phyloP scores from a whole-genome alignment of 2,329 filamentous ascomycete species.

The Ceratocystis albifundus region DNA sequence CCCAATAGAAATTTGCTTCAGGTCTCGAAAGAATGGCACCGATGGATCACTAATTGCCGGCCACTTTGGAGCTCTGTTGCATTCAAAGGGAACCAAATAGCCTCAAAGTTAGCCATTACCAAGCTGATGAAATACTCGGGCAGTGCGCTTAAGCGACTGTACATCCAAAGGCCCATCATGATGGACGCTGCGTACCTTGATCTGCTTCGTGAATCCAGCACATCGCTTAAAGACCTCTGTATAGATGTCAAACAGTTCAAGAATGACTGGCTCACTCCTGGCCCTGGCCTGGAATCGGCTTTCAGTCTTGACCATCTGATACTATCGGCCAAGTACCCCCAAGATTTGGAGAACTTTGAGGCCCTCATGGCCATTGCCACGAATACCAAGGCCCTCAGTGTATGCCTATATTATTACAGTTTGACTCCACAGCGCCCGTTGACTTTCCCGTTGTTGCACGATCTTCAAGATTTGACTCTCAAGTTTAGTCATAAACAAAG shows the following conservation, averaged over 20 bases:
- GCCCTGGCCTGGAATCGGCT: background rate
- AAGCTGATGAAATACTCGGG: conserved; percentile 1
- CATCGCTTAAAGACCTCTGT: background rate
- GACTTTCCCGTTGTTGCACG: background rate
- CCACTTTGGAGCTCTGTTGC: conserved; percentile 6
- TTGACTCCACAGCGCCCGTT: background rate
- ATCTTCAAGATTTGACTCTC: background rate
- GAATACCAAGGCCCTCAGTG: background rate
- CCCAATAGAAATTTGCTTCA: conserved; percentile 2
- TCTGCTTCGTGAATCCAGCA: background rate
- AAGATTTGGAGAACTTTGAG: background rate
- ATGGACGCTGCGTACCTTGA: background rate
- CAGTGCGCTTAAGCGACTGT: background rate
- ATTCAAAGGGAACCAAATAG: background rate
- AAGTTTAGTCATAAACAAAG: background rate
- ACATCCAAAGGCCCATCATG: background rate
- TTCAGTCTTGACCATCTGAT: background rate
- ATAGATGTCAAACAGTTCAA: background rate
- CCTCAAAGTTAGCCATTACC: background rate
- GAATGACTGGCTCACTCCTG: too few species aligned
- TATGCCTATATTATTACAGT: background rate
- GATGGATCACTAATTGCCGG: background rate
- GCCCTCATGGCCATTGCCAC: background rate
- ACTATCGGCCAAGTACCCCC: background rate
- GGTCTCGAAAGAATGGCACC: conserved; percentile 11